phyloP scores from a whole-genome alignment of 1,284 basidiomycete genomes.

The Apiotrichum sp. region DNA sequence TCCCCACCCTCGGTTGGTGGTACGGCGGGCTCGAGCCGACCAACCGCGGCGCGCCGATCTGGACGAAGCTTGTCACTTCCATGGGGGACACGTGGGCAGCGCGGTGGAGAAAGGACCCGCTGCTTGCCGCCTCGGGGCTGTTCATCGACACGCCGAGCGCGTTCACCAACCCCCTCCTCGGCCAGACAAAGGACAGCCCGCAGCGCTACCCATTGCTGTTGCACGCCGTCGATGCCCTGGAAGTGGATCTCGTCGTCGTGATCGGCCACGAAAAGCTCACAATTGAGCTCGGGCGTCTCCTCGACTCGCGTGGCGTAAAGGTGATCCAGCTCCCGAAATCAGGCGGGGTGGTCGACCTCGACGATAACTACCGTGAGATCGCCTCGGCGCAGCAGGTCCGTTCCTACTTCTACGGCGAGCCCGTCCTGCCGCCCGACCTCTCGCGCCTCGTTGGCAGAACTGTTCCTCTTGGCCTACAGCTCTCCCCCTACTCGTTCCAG shows the following conservation, averaged over 20 bases:
- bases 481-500: conserved; percentile 81
- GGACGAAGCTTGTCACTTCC: conserved; percentile 68
- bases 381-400: conserved; percentile 79
- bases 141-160: conserved; percentile 88
- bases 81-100: conserved; percentile 67
- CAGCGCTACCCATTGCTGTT: conserved; percentile 77
- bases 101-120: conserved; percentile 58
- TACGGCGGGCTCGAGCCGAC: conserved; percentile 72
- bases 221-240: conserved; percentile 80
- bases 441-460: conserved; percentile 62
- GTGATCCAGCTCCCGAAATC: conserved; percentile 93
- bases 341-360: conserved; percentile 88
- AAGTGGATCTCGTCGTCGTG: conserved; percentile 87
- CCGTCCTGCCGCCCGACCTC: conserved; percentile 44
- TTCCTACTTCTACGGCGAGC: conserved; percentile 91
- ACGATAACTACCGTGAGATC: conserved; percentile 70
- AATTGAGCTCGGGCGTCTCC: conserved; percentile 83
- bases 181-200: conserved; percentile 52
- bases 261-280: conserved; percentile 96
- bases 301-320: conserved; percentile 54
- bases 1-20: conserved; percentile 85
- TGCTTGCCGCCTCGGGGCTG: conserved; percentile 66
- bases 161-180: conserved; percentile 66
- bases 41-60: conserved; percentile 62
- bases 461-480: conserved; percentile 56